Conservation (phyloP, 306 rosid species). For the Gastrolobium bilobum region DNA sequence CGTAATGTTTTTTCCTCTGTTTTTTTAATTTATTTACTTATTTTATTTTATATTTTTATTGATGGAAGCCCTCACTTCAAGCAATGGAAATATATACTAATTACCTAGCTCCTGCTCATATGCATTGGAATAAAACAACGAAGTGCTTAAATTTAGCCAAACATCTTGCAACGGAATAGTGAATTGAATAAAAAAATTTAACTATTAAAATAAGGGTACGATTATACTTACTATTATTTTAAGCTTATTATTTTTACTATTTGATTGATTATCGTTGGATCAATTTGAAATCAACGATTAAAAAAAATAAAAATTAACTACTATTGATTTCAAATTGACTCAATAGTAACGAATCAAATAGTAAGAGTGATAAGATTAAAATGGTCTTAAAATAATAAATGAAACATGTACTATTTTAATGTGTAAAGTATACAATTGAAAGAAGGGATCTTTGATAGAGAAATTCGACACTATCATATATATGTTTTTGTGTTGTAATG, state of each 20-base stretch:
- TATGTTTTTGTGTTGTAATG: constrained; percentile 31
- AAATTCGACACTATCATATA: constrained; percentile 49
- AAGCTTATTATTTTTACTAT: no score
- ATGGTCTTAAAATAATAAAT: not conserved
- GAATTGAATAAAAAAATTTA: not conserved
- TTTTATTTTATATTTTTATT: not conserved
- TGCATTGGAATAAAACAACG: not conserved
- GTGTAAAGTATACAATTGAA: not conserved
- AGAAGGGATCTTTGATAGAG: not conserved
- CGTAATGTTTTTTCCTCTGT: constrained; percentile 49
- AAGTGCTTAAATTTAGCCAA: not conserved
- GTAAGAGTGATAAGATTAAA: no score
- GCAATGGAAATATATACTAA: no score
- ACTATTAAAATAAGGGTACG: no score
- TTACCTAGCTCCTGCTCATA: not conserved
- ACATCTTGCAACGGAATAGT: not conserved
- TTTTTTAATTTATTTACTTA: not conserved
- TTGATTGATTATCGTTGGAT: no score
- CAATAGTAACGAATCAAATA: no score
- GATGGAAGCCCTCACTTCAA: not conserved
- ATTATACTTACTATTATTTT: no score
- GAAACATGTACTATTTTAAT: not conserved
- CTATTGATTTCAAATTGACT: no score
- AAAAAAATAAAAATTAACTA: no score
- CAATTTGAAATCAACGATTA: no score